phyloP scores from a whole-genome alignment of 176 grass and related monocot species.

The Leersia perrieri region DNA sequence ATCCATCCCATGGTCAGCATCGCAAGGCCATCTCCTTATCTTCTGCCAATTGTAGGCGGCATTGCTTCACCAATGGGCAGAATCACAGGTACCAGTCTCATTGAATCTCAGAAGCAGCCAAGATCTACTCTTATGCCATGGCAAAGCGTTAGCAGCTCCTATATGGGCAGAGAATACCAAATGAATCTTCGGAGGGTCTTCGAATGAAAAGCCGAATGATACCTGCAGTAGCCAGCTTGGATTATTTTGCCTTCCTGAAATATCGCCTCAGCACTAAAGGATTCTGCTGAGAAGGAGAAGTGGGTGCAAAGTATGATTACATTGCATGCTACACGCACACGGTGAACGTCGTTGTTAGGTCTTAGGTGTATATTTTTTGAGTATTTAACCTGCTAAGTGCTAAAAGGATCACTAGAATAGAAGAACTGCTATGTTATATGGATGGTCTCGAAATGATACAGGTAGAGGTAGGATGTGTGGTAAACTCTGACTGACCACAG shows the following conservation, averaged over 20 bases:
- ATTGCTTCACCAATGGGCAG: slow-evolving; percentile 7
- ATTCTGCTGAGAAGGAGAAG: slow-evolving; percentile 1
- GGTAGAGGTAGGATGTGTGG: background rate
- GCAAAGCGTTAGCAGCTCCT: background rate
- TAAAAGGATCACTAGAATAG: background rate
- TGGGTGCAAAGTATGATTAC: slow-evolving; percentile 3
- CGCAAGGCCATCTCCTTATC: background rate
- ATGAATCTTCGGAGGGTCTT: background rate
- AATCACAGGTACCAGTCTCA: background rate
- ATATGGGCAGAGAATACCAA: background rate
- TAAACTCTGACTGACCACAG: background rate
- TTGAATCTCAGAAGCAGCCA: background rate
- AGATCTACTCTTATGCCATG: background rate
- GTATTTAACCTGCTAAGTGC: background rate
- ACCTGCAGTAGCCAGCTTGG: background rate
- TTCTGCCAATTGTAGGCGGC: background rate
- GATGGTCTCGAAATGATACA: background rate
- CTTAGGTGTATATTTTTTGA: background rate
- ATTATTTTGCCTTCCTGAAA: background rate
- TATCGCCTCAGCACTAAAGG: background rate
- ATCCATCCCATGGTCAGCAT: background rate
- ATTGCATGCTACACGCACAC: background rate
- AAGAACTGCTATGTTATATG: background rate
- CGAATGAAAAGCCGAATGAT: background rate
- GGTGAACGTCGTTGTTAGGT: too few relatives aligned